Base-by-base conservation (phyloP, 768 basidiomycete species). In the Asterophora parasitica region DNA sequence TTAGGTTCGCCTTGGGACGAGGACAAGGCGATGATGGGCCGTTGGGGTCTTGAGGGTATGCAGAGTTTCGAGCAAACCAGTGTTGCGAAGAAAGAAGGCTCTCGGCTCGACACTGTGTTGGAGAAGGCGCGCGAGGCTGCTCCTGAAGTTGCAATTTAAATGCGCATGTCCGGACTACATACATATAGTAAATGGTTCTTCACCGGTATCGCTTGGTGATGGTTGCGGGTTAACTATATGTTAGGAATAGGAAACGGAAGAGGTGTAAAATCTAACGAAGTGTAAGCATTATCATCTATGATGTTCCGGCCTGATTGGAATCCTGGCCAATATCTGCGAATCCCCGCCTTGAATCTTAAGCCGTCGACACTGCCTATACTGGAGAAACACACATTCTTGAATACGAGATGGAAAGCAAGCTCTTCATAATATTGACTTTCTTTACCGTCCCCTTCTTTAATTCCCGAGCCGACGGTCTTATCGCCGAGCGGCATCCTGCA, bases 21-120 rank as follows among this genome's bases (percentile, higher is more conserved):
- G 81, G 95, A 98, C 67, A 95, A 94, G 63, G 78, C 83, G 8
- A 90, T 97, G 92, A 88, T 98, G 82, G 71, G 66, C 4, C 80
- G 92, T 35, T 96, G 92, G 93, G 95, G 95, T 27, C 72, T 98
- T 26, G 74, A 85, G 52, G 94, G 94, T 27, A 92, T 96, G 89
- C 73, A 72, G 46, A 92, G 88, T 61, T 98, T 98, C 65, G 87
- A 89, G 61, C 85, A 92, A 59, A 61, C 65, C 16, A 73, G 69
- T 50, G 78, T 88, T 28, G 77, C 75, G 16, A 67, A 65, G 47
- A 82, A 80, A 58, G 83, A 83, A 62, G 70, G 59, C 16, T 45
- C 58, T n/a, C 62, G 60, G 20, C 50, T 65, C 28, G 52, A 57
- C 26, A 33, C 41, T 50, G 40, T 42, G 26, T 40, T 36, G 20